Evolutionary conservation across 2,329 filamentous ascomycete species (phyloP).

Genomic region (Phaeophleospora eucalypticola): DNA sequence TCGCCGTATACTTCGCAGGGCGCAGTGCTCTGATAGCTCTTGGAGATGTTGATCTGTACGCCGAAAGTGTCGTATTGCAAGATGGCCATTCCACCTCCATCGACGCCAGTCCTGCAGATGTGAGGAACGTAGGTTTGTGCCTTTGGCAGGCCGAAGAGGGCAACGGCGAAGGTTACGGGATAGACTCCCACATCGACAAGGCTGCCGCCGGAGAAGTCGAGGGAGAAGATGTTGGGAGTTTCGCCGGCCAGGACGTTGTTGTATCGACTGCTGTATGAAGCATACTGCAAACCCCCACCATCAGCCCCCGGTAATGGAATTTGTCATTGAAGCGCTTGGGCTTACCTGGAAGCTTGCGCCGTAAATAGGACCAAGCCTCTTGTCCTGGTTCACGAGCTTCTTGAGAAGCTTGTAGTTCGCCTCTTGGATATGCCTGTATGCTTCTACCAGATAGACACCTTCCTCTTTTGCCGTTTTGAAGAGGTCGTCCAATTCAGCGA

Average conservation of each 20-base stretch:
- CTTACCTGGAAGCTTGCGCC: constrained; percentile 38
- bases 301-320: no score
- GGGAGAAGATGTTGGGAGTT: constrained; percentile 47
- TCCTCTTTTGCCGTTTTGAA: constrained; percentile 41
- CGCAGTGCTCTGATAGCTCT: constrained; percentile 43
- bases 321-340: no score
- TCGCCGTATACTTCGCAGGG: constrained; percentile 47
- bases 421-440: constrained; percentile 49
- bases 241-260: constrained; percentile 46
- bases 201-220: constrained; percentile 45
- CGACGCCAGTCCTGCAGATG: constrained; percentile 43
- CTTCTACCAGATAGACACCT: constrained; percentile 45
- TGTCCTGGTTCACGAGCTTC: constrained; percentile 31
- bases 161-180: constrained; percentile 45
- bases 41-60: constrained; percentile 42
- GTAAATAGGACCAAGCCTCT: constrained; percentile 40
- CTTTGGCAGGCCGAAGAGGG: constrained; percentile 44
- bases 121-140: constrained; percentile 41
- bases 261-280: constrained; percentile 45
- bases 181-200: constrained; percentile 50
- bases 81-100: constrained; percentile 43
- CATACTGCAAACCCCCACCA: constrained; percentile 27
- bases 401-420: constrained; percentile 46
- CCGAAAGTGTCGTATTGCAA: constrained; percentile 44
- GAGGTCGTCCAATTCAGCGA: constrained; percentile 41